These are phyloP conservation scores for Nidula microcarpa DNA, from an alignment of 768 basidiomycete genomes.

Conservation along the genomic window DNA sequence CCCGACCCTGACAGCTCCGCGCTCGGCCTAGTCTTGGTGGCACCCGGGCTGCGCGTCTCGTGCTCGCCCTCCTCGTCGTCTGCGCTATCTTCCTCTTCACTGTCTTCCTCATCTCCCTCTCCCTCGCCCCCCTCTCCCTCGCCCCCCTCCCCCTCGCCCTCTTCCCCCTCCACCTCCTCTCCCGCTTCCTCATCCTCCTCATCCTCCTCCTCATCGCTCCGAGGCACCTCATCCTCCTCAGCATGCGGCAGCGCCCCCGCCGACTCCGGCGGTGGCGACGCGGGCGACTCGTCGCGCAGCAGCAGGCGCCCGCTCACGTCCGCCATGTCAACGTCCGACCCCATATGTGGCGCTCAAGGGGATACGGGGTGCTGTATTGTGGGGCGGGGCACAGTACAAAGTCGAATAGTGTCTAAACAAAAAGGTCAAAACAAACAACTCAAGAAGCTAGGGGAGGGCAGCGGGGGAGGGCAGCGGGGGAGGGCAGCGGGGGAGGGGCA, in stretches of 20 bases:
- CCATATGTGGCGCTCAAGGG: not conserved
- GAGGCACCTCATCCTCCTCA: conserved; percentile 3
- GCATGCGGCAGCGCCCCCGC: not conserved
- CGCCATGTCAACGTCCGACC: no score
- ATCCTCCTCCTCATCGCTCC: conserved; percentile 9
- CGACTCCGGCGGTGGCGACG: not conserved
- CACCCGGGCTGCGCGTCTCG: conserved; percentile 4
- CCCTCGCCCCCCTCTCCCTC: conserved; percentile 6
- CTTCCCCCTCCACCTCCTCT: conserved; percentile 1
- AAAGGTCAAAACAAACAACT: no score
- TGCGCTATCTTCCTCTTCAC: conserved; percentile 10
- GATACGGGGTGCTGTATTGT: not conserved
- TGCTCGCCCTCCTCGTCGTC: conserved; percentile 13
- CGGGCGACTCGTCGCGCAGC: not conserved
- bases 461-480: not conserved
- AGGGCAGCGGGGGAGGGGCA: not conserved
- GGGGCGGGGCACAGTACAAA: not conserved
- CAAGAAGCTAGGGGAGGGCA: not conserved
- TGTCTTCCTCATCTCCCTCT: conserved; percentile 12
- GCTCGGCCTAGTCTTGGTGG: conserved; percentile 5
- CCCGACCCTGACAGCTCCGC: no score
- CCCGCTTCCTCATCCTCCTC: conserved; percentile 9
- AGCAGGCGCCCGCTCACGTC: no score
- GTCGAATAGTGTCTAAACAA: not conserved
- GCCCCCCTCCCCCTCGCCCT: conserved; percentile 9